Conservation (phyloP, 2,329 filamentous ascomycete genomes). For the Penicillium italicum region DNA sequence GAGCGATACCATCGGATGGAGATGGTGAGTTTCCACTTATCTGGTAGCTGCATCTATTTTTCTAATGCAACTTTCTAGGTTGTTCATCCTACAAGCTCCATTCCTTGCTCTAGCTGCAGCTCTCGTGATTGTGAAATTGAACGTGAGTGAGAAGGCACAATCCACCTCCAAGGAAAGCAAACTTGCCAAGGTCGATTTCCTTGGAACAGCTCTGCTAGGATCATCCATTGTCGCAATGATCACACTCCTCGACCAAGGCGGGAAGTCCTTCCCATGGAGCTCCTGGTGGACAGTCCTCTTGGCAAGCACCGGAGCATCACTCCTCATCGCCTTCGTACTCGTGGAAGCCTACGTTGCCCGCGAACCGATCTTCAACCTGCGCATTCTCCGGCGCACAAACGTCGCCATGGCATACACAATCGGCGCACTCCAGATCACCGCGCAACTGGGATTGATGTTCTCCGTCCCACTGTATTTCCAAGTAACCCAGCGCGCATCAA, state of each 20-base stretch:
- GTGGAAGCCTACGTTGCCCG: conserved; percentile 32
- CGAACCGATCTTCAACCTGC: conserved; percentile 38
- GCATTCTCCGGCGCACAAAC: conserved; percentile 32
- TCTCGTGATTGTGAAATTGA: conserved; percentile 46
- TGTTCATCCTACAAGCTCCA: conserved; percentile 30
- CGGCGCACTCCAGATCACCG: conserved; percentile 51
- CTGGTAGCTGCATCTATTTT: too few relatives aligned
- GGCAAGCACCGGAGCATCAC: conserved; percentile 5
- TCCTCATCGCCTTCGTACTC: conserved; percentile 26
- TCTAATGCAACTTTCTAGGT: conserved; percentile 14
- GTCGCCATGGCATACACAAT: conserved; percentile 39
- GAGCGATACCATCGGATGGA: conserved; percentile 62
- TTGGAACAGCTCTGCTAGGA: conserved; percentile 51
- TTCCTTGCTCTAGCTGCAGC: conserved; percentile 28
- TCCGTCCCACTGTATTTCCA: conserved; percentile 68
- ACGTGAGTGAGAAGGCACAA: conserved; percentile 13
- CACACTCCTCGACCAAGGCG: conserved; percentile 50
- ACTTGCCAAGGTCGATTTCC: conserved; percentile 57
- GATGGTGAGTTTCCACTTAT: conserved; percentile 48
- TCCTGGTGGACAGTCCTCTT: conserved; percentile 24
- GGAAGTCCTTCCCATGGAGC: conserved; percentile 39
- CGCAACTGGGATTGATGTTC: conserved; percentile 63
- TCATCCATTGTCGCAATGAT: conserved; percentile 45
- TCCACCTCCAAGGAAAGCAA: not conserved
- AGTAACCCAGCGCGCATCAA: conserved; percentile 56